Base-by-base conservation (phyloP, 2,329 filamentous ascomycete species). In the Chrysosporium queenslandicum region DNA sequence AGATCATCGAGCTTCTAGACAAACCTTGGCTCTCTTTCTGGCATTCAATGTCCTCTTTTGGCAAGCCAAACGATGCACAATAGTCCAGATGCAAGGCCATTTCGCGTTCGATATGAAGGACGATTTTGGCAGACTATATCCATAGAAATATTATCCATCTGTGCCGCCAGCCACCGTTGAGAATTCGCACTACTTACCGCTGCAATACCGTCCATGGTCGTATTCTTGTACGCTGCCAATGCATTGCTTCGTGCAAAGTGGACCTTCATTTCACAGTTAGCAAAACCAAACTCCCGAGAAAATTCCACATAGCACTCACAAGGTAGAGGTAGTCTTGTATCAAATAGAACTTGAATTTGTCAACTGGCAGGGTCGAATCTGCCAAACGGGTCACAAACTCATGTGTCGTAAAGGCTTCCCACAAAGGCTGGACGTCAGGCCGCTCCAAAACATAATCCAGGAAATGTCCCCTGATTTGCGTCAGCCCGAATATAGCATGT, bases 321-420 rank as follows among this genome's bases (percentile, higher is more conserved):
- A 96, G 72, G 63, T 92, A 97, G 3, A 95, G 75, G 62, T 96
- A 96, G 63, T 97, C 91, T 61, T 97, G 91, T 8, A 92, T 77
- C 52, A 97, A 80, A 65, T 96, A 97, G 36, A 85, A 78, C 66
- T 89, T 92, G 74, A 95, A 97, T 0, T 82, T 83, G 40, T 85
- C 79, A 0, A 85, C 60, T 0, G 86, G 84, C 18, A 97, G 72
- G 6, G 79, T 84, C 0, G 88, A 89, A 54, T 84, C 76, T 0
- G 85, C 89, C 63, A 97, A 74, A 12, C 78, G 79, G 62, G 82
- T 74, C 39, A 94, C 86, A 63, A 97, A 97, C 0, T 83, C 80
- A 64, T 97, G 91, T 58, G 89, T 75, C 1, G 86, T 83, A 63
- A 88, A 94, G 11, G 74, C 72, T 45, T 82, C 72, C 91, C 91